Conservation (phyloP, 2,329 filamentous ascomycete species). For the Fusarium nelsonii region DNA sequence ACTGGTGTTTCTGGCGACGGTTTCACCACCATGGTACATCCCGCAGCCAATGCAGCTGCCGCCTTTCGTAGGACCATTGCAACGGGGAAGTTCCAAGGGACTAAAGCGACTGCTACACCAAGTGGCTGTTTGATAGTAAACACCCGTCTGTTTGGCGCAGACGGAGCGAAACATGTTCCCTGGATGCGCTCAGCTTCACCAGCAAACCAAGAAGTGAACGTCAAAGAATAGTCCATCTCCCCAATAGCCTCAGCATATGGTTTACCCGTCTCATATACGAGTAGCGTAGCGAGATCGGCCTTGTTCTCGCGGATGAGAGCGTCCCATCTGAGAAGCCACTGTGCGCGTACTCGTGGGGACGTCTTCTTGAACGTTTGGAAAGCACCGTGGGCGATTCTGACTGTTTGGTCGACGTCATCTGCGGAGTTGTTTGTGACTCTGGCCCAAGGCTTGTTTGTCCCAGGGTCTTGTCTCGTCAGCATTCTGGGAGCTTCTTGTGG, state of each 20-base stretch:
- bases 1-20: conserved; percentile 80
- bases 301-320: conserved; percentile 52
- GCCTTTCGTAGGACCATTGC: conserved; percentile 64
- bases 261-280: conserved; percentile 67
- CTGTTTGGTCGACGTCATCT: conserved; percentile 49
- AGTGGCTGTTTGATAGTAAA: conserved; percentile 74
- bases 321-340: conserved; percentile 55
- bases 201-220: conserved; percentile 69
- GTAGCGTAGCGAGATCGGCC: conserved; percentile 56
- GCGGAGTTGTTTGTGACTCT: conserved; percentile 9
- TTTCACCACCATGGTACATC: conserved; percentile 81
- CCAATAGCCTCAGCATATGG: conserved; percentile 65
- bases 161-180: conserved; percentile 70
- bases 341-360: conserved; percentile 51
- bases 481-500: background rate
- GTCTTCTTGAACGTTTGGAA: conserved; percentile 56
- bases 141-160: conserved; percentile 61
- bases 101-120: conserved; percentile 52
- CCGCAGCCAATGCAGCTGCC: conserved; percentile 72
- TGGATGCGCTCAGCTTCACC: conserved; percentile 58
- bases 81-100: conserved; percentile 70
- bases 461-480: conserved; percentile 11
- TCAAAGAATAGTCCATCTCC: conserved; percentile 67
- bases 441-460: conserved; percentile 8
- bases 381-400: conserved; percentile 49